phyloP scores from a whole-genome alignment of 2,329 filamentous ascomycete species.

The Harringtonia aguacate region DNA sequence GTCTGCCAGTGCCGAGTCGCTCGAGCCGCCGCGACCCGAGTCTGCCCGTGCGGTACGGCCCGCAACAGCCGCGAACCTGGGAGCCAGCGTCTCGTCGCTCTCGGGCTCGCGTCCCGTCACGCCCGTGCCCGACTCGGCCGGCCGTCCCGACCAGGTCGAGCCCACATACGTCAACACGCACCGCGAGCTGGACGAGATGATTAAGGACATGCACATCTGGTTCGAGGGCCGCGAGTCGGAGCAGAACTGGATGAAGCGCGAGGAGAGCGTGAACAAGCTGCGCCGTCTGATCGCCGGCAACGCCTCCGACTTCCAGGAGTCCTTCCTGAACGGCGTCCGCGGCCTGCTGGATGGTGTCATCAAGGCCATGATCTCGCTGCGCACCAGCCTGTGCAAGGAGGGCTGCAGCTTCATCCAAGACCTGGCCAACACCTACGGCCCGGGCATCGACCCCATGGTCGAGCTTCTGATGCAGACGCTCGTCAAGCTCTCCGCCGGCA shows the following conservation, averaged over 20 bases:
- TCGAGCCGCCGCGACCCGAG: slow-evolving; percentile 26
- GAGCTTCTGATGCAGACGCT: slow-evolving; percentile 83
- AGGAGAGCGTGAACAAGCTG: slow-evolving; percentile 68
- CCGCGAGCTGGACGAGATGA: slow-evolving; percentile 78
- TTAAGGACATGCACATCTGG: slow-evolving; percentile 66
- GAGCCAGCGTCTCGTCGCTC: slow-evolving; percentile 40
- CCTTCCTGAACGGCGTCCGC: slow-evolving; percentile 62
- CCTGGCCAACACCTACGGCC: slow-evolving; percentile 62
- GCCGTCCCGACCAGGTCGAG: slow-evolving; percentile 55
- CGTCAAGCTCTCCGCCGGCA: slow-evolving; percentile 78
- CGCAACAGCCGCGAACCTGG: slow-evolving; percentile 22
- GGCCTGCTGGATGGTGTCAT: slow-evolving; percentile 75
- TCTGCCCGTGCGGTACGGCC: slow-evolving; percentile 14
- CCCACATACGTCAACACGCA: slow-evolving; percentile 75
- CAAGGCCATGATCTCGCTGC: slow-evolving; percentile 70
- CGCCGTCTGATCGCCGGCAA: slow-evolving; percentile 77
- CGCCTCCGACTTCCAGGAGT: slow-evolving; percentile 61
- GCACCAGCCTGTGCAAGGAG: slow-evolving; percentile 84
- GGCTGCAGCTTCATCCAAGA: slow-evolving; percentile 80
- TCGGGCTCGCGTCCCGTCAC: slow-evolving; percentile 44
- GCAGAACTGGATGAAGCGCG: slow-evolving; percentile 80
- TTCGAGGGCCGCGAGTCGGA: slow-evolving; percentile 89
- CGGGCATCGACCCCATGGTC: slow-evolving; percentile 76
- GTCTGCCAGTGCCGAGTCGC: slow-evolving; percentile 23
- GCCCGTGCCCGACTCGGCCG: slow-evolving; percentile 47